Evolutionary conservation across 129 eudicot genomes (phyloP), one percentile per base, ranked within the genome.

Genomic region (Glebionis coronaria): DNA sequence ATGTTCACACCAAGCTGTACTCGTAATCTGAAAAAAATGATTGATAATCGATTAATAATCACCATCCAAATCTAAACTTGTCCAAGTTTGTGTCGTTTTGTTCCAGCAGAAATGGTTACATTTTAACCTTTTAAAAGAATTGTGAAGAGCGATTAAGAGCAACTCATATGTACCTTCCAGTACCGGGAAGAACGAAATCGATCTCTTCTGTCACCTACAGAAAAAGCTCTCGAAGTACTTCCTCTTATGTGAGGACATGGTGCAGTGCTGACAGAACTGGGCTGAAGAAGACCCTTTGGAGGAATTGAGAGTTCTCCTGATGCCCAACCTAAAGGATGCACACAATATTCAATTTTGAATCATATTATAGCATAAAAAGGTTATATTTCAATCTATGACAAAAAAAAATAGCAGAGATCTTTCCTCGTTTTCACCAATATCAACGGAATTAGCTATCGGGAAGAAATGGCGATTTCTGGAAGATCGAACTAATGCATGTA

Each of bases 201-300:
- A 84, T 97, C 79, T 94, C 97, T 35, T 78, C n/a, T 81, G 53
- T 87, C 89, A 42, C 99, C 99, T 25, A 85, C 79, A 29, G 95
- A 86, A 69, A 68, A 82, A 10, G 97, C 99, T 71, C 80, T 86
- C 76, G 89, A 71, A 9, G 95, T 79, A 52, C 42, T 83, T 67
- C 99, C 99, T 80, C 99, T 78, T 15, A 89, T 81, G 78, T 93
- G 99, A 47, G 99, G 80, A 20, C 97, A 95, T 5, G 97, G 97
- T 15, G 25, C 25, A 23, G 25, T 23, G 25, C 25, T 23, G 25
- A 23, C 25, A 23, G 25, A 23, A 23, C 25, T 23, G 25, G 25
- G 25, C 25, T 23, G 25, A 23, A 23, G 25, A 23, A 23, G 25
- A 23, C 25, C 25, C 25, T 23, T 23, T 23, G 25, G 25, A 23